phyloP scores from a whole-genome alignment of 163 green algal genomes.

The Volvox carteri region DNA sequence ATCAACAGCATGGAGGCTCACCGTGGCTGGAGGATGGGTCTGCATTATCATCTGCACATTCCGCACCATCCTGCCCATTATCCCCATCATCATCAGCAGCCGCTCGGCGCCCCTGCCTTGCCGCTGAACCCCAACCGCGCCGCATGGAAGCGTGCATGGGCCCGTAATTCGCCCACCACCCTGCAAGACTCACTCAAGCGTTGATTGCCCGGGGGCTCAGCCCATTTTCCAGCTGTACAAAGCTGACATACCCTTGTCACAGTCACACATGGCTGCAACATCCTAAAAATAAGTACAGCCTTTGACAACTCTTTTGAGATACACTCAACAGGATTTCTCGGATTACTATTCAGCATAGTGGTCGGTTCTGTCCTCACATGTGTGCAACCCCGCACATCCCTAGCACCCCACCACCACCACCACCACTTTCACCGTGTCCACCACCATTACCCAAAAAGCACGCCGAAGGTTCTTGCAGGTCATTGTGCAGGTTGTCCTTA shows the following conservation, averaged over 20 bases:
- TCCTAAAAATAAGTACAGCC: background rate
- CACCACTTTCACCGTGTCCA: background rate
- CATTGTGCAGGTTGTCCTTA: background rate
- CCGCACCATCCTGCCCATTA: too few species aligned
- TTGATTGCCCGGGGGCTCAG: too few species aligned
- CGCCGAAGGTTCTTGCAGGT: background rate
- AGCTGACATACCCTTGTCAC: background rate
- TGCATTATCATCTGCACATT: too few species aligned
- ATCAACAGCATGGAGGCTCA: too few species aligned
- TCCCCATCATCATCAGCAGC: too few species aligned
- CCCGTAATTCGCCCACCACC: too few species aligned
- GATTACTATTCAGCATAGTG: background rate
- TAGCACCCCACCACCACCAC: background rate
- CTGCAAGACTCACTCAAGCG: too few species aligned
- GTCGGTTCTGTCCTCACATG: background rate
- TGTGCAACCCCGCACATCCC: background rate
- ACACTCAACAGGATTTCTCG: background rate
- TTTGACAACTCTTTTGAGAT: background rate
- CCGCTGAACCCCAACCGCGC: too few species aligned
- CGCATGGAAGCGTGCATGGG: too few species aligned
- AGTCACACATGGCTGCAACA: background rate
- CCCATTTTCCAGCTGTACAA: background rate
- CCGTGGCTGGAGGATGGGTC: too few species aligned
- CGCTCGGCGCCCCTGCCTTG: too few species aligned
- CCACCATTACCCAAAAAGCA: background rate